Evolutionary conservation across 441 rosid species (phyloP).

Genomic region (California macrophylla): DNA sequence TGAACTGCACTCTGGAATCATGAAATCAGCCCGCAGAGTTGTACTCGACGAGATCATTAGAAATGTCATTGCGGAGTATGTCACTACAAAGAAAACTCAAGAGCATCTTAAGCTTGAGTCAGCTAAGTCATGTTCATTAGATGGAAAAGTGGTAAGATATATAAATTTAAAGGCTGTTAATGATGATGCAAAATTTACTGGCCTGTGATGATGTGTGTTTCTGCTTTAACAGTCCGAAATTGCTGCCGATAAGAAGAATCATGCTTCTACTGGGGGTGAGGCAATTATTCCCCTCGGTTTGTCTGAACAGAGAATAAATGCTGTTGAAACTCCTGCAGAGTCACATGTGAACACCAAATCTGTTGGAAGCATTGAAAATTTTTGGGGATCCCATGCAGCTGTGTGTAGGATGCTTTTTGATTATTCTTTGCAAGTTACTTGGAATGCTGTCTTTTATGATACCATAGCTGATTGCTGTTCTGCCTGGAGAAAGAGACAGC

Average conservation of each 20-base stretch:
- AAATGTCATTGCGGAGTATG: slow-evolving; percentile 45
- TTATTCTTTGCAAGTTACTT: slow-evolving; percentile 68
- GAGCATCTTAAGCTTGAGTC: slow-evolving; percentile 35
- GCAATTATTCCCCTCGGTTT: slow-evolving; percentile 23
- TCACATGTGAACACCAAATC: slow-evolving; percentile 36
- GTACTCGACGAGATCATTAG: slow-evolving; percentile 70
- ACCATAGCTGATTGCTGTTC: slow-evolving; percentile 39
- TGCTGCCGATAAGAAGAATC: slow-evolving; percentile 20
- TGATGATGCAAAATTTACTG: not conserved
- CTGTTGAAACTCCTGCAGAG: slow-evolving; percentile 19
- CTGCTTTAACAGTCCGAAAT: slow-evolving; percentile 42
- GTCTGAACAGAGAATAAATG: slow-evolving; percentile 17
- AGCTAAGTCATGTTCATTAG: slow-evolving; percentile 19
- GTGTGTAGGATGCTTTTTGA: slow-evolving; percentile 53
- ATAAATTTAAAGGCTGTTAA: slow-evolving; percentile 5
- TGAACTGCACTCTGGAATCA: slow-evolving; percentile 68
- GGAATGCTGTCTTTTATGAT: slow-evolving; percentile 89
- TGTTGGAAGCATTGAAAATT: slow-evolving; percentile 68
- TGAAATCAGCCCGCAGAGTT: slow-evolving; percentile 73
- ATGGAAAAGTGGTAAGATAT: slow-evolving; percentile 32
- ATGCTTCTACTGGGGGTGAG: slow-evolving; percentile 25
- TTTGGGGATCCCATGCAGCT: slow-evolving; percentile 45
- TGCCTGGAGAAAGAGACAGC: slow-evolving; percentile 62
- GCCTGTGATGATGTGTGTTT: slow-evolving; percentile 12
- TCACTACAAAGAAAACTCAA: slow-evolving; percentile 38